Base-by-base conservation (phyloP, 306 rosid genomes). In the Crataegus laevigata region DNA sequence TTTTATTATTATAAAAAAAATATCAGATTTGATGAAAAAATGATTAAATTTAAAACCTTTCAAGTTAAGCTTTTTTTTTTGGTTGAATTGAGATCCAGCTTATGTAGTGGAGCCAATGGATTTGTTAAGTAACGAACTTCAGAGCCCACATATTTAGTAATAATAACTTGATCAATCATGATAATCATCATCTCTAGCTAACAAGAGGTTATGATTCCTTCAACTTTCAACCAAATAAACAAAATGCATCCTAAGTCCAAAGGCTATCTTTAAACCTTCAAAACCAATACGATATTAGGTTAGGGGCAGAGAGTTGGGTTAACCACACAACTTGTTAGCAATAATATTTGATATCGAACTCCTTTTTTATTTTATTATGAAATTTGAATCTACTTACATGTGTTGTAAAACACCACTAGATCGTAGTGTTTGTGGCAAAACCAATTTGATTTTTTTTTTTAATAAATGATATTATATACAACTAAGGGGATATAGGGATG, bases 171-270 rank as follows among this genome's bases (percentile, higher is more conserved):
- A 38, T 19, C n/a, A 65, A 78, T 72, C 40, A 52, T 78, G 59
- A 64, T 19, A 4, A 32, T 74, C 34, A 73, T 66, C 62, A 10
- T 32, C n/a, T 22, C 11, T 43, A 15, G 34, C 21, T 29, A 72
- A 12, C 29, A 55, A 67, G 75, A 74, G 66, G 78, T 36, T 67
- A 24, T 24, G 51, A 59, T 47, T 68, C 36, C 52, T 67, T 66
- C 29, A 68, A 74, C 55, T 74, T 79, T 75, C 66, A 59, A 25
- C 71, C 65, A 61, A 54, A 7, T n/a, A 69, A 70, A 30, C 30
- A 50, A 54, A 9, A 25, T 63, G 28, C 36, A 10, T 51, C 57
- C 13, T 47, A 68, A 67, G 22, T 25, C 9, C 52, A 29, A 60
- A 22, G 70, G 72, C 47, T 24, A 24, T 55, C 24, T 54, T 21